These are phyloP conservation scores for Xylona heveae DNA, from an alignment of 495 filamentous ascomycete genomes.

Conservation along the genomic window DNA sequence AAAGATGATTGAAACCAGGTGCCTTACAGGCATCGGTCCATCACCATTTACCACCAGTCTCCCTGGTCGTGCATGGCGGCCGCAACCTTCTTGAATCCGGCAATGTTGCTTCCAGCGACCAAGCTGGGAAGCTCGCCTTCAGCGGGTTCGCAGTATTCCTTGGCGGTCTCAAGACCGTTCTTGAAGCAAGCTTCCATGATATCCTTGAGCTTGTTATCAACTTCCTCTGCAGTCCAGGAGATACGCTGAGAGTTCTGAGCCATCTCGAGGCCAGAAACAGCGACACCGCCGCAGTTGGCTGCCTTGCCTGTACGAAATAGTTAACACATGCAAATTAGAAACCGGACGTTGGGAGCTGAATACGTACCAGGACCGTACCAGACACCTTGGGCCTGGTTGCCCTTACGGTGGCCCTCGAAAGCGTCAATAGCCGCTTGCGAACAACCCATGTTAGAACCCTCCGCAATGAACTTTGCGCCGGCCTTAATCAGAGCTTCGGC, in stretches of 20 bases:
- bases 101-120: constrained; percentile 89
- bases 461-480: constrained; percentile 74
- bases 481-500: constrained; percentile 56
- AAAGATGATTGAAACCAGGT: too few relatives aligned
- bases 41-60: constrained; percentile 63
- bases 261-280: constrained; percentile 97
- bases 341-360: neutral
- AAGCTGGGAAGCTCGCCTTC: constrained; percentile 77
- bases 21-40: too few relatives aligned
- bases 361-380: constrained; percentile 82
- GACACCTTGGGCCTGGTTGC: constrained; percentile 48
- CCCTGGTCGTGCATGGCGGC: constrained; percentile 90
- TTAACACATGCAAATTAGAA: neutral
- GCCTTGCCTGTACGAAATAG: constrained; percentile 34
- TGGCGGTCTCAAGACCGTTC: constrained; percentile 74
- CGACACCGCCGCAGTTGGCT: constrained; percentile 93
- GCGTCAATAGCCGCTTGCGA: constrained; percentile 86
- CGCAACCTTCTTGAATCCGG: constrained; percentile 91
- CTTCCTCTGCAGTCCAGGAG: constrained; percentile 70
- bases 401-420: constrained; percentile 65
- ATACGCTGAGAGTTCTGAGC: constrained; percentile 85
- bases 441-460: constrained; percentile 98
- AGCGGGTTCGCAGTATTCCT: constrained; percentile 55
- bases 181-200: constrained; percentile 94
- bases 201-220: constrained; percentile 73